A percentile compares a stretch with the other conserved stretches of the same genome.
These are phyloP conservation scores for Cryptomeria japonica DNA, from an alignment of 75 land plant genomes.

Conservation along the genomic window DNA sequence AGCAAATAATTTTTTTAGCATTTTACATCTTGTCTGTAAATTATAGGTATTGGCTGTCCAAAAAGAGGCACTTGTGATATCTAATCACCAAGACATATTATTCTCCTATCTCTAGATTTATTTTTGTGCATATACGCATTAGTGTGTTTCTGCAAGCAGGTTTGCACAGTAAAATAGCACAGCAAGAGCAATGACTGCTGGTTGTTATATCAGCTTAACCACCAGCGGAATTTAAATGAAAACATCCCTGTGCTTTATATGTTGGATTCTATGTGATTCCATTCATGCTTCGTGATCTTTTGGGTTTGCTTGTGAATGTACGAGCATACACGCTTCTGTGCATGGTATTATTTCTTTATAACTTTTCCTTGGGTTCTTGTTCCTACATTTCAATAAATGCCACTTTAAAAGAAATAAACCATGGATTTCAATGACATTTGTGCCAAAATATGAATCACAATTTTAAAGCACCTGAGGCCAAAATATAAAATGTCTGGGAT, in stretches of 20 bases:
- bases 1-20: neutral
- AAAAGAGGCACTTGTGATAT: constrained; percentile 4
- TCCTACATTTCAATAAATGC: neutral
- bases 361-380: neutral
- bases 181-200: neutral
- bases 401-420: neutral
- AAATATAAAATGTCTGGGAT: too few relatives aligned
- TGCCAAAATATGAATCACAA: too few relatives aligned
- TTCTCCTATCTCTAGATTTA: neutral
- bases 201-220: neutral
- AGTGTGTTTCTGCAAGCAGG: neutral
- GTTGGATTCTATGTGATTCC: neutral
- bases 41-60: neutral
- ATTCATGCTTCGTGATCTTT: neutral
- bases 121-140: neutral
- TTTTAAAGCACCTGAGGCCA: too few relatives aligned
- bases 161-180: neutral
- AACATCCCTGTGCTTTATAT: neutral
- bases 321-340: neutral
- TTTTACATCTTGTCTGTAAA: neutral
- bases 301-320: neutral
- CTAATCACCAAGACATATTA: neutral
- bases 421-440: neutral
- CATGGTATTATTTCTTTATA: neutral
- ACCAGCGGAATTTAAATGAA: neutral